phyloP scores from a whole-genome alignment of 371 early-diverging fungal species.

The Homolaphlyctis polyrhiza region DNA sequence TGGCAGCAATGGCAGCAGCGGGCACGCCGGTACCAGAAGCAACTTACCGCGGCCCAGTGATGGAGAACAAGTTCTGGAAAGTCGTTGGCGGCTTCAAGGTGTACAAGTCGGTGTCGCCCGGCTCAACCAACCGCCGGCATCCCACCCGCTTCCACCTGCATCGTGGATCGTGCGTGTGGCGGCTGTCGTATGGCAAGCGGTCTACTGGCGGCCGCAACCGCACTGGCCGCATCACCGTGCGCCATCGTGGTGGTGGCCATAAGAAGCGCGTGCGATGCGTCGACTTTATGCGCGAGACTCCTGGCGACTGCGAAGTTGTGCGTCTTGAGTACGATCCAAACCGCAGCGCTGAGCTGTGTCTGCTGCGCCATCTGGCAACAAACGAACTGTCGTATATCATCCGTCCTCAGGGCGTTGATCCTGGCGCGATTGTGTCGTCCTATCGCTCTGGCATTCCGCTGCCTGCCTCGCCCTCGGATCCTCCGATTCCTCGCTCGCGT shows the following conservation, averaged over 20 bases:
- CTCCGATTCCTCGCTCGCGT: constrained; percentile 58
- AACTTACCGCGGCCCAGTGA: constrained; percentile 16
- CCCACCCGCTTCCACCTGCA: constrained; percentile 82
- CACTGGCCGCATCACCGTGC: constrained; percentile 84
- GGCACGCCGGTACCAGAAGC: constrained; percentile 10
- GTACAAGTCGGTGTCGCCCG: constrained; percentile 86
- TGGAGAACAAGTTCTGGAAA: constrained; percentile 45
- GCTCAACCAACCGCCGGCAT: constrained; percentile 81
- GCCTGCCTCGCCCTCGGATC: constrained; percentile 14
- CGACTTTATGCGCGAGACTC: constrained; percentile 75
- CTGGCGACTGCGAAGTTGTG: constrained; percentile 77
- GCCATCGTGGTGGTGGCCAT: constrained; percentile 94
- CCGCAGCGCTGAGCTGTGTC: constrained; percentile 86
- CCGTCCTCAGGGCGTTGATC: constrained; percentile 70
- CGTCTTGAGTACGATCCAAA: constrained; percentile 95
- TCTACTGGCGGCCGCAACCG: constrained; percentile 80
- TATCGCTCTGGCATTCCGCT: constrained; percentile 44
- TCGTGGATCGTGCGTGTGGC: constrained; percentile 82
- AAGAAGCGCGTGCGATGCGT: constrained; percentile 82
- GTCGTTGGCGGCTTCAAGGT: constrained; percentile 63
- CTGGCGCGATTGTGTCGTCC: constrained; percentile 66
- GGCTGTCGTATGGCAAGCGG: constrained; percentile 71
- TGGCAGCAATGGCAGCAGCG: constrained; percentile 18
- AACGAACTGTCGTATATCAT: constrained; percentile 80
- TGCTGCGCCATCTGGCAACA: constrained; percentile 72